Evolutionary conservation across 495 filamentous ascomycete species (phyloP), one percentile per base, ranked within the genome.

Genomic region (Neurospora sp.): DNA sequence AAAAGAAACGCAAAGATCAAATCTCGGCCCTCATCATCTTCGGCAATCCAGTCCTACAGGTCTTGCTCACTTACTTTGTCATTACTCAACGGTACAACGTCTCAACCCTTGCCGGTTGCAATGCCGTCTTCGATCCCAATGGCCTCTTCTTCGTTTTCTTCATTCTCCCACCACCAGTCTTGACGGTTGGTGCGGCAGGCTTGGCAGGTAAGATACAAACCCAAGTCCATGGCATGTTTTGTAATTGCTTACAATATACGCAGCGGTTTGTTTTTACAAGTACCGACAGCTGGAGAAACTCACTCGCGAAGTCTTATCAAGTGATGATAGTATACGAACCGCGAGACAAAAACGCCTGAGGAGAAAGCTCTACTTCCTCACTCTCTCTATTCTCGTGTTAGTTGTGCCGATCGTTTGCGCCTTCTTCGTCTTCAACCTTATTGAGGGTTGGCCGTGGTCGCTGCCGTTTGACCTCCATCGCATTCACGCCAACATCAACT

Each of bases 311-410:
- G 85, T 91, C 69, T 77, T 94, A n/a, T 79, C 78, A 35, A 83
- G 87, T 53, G 83, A 85, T 37, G 87, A 86, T 73, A 79, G 75
- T 71, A 40, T 72, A 8, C 75, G 78, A 2, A 59, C 76, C 3
- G 73, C 89, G 84, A 71, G 87, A 79, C 69, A 81, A 84, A 76
- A 92, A 78, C 78, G 91, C 68, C 89, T 91, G 6, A 87, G 91
- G 80, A 76, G 91, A 44, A 92, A 95, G 71, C 89, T 97, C 41
- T 96, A 95, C 79, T 80, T 90, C 72, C 86, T 97, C 76, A 85
- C 91, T n/a, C 76, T 92, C 37, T 75, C 86, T 69, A 85, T 96
- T 80, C 83, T 96, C 14, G 18, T 93, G 44, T 73, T 88, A 41
- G 89, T 91, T 74, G 73, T 94, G 2, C 94, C 94, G 2, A 74